Base-by-base conservation (phyloP, 2,329 filamentous ascomycete genomes). In the Aspergillus oerlinghausenensis region DNA sequence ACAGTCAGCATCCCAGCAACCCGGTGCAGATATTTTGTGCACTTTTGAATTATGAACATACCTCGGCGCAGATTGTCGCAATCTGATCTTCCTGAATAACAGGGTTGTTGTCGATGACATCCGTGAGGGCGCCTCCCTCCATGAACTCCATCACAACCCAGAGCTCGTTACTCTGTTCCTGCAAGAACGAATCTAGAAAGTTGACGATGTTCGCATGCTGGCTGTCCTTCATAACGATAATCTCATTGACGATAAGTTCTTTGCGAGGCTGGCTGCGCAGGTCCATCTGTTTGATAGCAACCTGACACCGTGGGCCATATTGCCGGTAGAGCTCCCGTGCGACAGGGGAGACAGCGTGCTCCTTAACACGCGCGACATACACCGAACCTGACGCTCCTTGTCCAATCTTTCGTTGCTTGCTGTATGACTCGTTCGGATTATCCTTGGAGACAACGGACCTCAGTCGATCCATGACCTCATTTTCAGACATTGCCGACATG, bases 141-240 rank as follows among this genome's bases (percentile, higher is more conserved):
- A 99, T 99, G 70, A 92, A 99, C 78, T 99, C 94, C 94, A 99
- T 96, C 52, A 99, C 93, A 10, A 99, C 92, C 94, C 94, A 99
- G n/a, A 99, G 83, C 74, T 99, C 94, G 54, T 89, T 85, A 68
- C 90, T 92, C 74, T 94, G 93, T 74, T 97, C 96, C 69, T 94
- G 90, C 70, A 99, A 79, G 81, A 97, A 99, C 3, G 93, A 92
- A 67, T 99, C 94, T 35, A 99, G 80, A 78, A 96, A 99, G 77
- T 99, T 99, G 76, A 99, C 94, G 79, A 99, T 99, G 76, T 99
- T 99, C 59, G 89, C 88, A 75, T 99, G 94, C 72, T 92, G 90
- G 80, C 91, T 96, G 78, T 99, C 94, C 79, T 97, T 97, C 94
- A 99, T 99, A 58, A 99, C 94, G 79, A 99, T 95, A 70, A 99